Conservation (phyloP, 805 yeast species). For the Myxozyma vanderwaltii region DNA sequence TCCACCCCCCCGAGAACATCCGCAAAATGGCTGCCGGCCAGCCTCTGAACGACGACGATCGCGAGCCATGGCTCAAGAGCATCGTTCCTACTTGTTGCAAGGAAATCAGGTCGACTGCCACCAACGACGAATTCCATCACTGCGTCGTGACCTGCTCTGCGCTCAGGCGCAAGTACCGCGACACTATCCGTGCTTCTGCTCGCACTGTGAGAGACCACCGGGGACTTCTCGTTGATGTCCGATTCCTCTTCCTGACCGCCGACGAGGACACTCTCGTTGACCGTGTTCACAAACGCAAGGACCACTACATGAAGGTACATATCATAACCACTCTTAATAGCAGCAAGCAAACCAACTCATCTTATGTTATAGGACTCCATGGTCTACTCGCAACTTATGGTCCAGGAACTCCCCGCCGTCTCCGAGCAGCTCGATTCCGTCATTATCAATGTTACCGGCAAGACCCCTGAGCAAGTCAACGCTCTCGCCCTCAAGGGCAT, state of each 20-base stretch:
- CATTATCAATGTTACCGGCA: slow-evolving; percentile 28
- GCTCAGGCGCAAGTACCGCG: slow-evolving; percentile 73
- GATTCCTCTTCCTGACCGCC: slow-evolving; percentile 69
- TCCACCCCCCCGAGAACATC: slow-evolving; percentile 51
- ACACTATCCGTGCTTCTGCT: slow-evolving; percentile 51
- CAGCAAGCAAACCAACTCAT: neutral
- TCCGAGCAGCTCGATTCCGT: slow-evolving; percentile 33
- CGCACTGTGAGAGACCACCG: slow-evolving; percentile 30
- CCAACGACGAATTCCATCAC: slow-evolving; percentile 28
- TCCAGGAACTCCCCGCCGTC: slow-evolving; percentile 32
- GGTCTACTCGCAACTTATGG: slow-evolving; percentile 34
- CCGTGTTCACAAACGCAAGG: slow-evolving; percentile 64
- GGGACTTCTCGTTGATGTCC: slow-evolving; percentile 45
- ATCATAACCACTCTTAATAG: neutral
- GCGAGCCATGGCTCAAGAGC: slow-evolving; percentile 83
- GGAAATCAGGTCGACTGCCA: slow-evolving; percentile 41
- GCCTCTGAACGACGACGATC: slow-evolving; percentile 84
- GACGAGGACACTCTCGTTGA: slow-evolving; percentile 58
- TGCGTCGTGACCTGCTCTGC: slow-evolving; percentile 82
- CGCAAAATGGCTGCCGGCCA: slow-evolving; percentile 80
- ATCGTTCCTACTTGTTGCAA: slow-evolving; percentile 45
- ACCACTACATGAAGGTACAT: slow-evolving; percentile 77
- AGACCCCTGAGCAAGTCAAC: slow-evolving; percentile 23
- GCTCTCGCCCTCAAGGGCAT: slow-evolving; percentile 9
- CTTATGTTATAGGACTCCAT: slow-evolving; percentile 29